Percentiles rank a stretch among this genome's conserved stretches.
These are phyloP conservation scores for Moringa oleifera DNA, from an alignment of 345 rosid species.

Conservation along the genomic window DNA sequence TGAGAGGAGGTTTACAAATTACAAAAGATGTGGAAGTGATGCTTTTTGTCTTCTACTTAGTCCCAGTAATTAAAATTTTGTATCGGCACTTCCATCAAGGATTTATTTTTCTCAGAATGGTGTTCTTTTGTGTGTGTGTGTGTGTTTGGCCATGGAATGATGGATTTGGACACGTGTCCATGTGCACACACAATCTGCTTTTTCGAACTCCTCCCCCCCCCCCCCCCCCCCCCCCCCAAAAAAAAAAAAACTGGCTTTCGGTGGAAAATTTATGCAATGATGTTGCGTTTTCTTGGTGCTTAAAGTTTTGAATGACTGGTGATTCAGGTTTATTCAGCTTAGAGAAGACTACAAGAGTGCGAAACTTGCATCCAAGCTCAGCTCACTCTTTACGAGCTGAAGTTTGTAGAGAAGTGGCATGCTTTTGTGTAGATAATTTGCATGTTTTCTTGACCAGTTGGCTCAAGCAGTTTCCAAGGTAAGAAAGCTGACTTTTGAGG, in stretches of 20 bases:
- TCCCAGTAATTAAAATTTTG: too few relatives aligned
- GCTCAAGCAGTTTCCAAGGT: not conserved
- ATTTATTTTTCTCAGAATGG: not conserved
- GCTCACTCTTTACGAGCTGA: conserved; percentile 76
- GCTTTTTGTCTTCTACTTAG: not conserved
- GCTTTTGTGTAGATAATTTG: not conserved
- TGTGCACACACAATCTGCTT: not conserved
- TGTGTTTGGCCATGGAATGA: not conserved
- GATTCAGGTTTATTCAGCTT: conserved; percentile 82
- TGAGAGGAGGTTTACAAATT: not conserved
- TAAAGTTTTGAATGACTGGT: not conserved
- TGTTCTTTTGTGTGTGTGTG: not conserved
- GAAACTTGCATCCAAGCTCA: conserved; percentile 79
- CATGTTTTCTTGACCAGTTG: conserved; percentile 2
- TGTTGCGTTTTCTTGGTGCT: not conserved
- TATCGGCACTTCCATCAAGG: not conserved
- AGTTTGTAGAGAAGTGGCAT: conserved; percentile 28
- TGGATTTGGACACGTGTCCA: not conserved
- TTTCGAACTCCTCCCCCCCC: not conserved
- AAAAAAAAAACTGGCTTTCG: not conserved
- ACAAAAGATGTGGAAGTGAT: not conserved
- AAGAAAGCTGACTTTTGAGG: conserved; percentile 1
- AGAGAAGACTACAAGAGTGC: conserved; percentile 96
- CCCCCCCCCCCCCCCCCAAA: conserved; percentile 2
- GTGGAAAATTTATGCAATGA: not conserved